Evolutionary conservation across 1,284 basidiomycete species (phyloP), one percentile per base, ranked within the genome.

Genomic region (Apiotrichum sp.): DNA sequence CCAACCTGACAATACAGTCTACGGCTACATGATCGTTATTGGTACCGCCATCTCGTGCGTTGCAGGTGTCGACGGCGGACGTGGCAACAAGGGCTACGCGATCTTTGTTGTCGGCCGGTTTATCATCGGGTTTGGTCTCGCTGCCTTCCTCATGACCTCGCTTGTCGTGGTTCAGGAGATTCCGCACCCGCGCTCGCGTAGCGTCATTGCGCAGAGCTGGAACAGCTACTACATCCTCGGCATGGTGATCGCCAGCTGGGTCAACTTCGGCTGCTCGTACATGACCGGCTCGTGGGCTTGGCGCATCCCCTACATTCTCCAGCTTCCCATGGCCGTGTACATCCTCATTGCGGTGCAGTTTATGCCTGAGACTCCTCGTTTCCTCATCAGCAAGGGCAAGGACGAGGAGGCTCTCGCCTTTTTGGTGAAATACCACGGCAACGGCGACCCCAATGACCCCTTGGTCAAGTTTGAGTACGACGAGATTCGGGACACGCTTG

Each of bases 401-500:
- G 82, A 86, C 46, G 80, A 80, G 0, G 87, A 89, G 62, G 89
- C 88, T 0, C 79, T 89, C 35, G 76, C 85, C 61, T 84, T 91
- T 62, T 80, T 92, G 39, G 86, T 87, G 31, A 84, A 89, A 65
- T 81, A 89, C 31, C 89, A 91, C 67, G 89, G 87, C 48, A 76
- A 79, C 41, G 89, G 89, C 31, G 79, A 90, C 68, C 74, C 71
- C 40, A 73, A 78, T 34, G 78, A 85, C 63, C 81, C 83, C 41
- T 80, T 91, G 16, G 89, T 91, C 34, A 77, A 82, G 43, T 82
- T 89, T 59, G 89, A 91, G 71, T 89, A 79, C 65, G 81, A 84
- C 62, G 87, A 91, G 75, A 91, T 92, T 73, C 84, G 81, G 69
- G 79, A 84, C 53, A 86, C 89, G 63, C 85, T 89, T 74, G 77